phyloP scores from a whole-genome alignment of 192 early-diverging fungal genomes.

The Coemansia sp. region DNA sequence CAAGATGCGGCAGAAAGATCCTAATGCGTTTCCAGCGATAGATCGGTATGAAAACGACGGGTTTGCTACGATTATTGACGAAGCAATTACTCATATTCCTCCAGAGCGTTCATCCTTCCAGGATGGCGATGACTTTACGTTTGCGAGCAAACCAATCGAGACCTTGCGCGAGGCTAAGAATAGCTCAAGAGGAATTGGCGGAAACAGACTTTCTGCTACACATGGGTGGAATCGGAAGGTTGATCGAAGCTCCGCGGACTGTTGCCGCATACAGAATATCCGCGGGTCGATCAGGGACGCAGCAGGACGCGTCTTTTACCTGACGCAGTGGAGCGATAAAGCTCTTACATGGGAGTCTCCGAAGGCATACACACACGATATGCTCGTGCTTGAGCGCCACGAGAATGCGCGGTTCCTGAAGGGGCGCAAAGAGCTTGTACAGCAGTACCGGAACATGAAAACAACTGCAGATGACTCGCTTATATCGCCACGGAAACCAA shows the following conservation, averaged over 20 bases:
- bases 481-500: constrained; percentile 16
- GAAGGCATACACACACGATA: background rate
- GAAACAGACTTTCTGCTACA: constrained; percentile 12
- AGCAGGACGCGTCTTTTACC: constrained; percentile 21
- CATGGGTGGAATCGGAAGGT: constrained; percentile 27
- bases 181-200: background rate
- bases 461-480: constrained; percentile 5
- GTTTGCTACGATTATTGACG: constrained; percentile 36
- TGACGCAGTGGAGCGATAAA: constrained; percentile 34
- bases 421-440: constrained; percentile 17
- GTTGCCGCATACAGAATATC: constrained; percentile 7
- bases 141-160: background rate
- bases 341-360: constrained; percentile 27
- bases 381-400: constrained; percentile 10
- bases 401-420: constrained; percentile 12
- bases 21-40: background rate
- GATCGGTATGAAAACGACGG: constrained; percentile 41
- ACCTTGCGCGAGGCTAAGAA: background rate
- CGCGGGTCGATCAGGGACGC: constrained; percentile 15
- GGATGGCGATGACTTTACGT: constrained; percentile 32
- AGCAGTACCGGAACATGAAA: constrained; percentile 3
- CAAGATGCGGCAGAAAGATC: background rate
- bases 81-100: constrained; percentile 13
- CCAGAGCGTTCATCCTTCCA: constrained; percentile 14
- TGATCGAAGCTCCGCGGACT: background rate